Conservation (phyloP, 2,329 filamentous ascomycete genomes). For the Aspergillus ibericus region DNA sequence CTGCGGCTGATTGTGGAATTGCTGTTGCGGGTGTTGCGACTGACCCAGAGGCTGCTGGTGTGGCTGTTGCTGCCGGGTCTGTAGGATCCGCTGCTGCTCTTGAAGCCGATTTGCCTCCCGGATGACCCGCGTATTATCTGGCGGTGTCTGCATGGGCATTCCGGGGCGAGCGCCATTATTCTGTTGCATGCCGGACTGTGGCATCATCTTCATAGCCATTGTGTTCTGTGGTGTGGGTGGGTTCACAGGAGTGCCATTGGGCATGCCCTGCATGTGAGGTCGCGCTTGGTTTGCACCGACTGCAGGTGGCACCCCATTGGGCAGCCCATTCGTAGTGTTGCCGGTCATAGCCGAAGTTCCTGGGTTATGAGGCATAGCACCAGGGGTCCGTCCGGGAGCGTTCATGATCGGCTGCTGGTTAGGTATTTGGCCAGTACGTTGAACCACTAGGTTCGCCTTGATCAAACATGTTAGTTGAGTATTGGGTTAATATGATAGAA, state of each 20-base stretch:
- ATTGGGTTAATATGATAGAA: neutral
- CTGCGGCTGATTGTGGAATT: constrained; percentile 43
- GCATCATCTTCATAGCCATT: constrained; percentile 58
- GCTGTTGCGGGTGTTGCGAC: constrained; percentile 30
- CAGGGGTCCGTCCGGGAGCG: constrained; percentile 39
- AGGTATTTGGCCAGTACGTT: constrained; percentile 44
- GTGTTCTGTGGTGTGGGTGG: constrained; percentile 53
- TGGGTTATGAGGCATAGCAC: constrained; percentile 39
- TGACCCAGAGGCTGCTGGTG: constrained; percentile 32
- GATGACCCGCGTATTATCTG: constrained; percentile 49
- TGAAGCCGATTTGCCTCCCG: constrained; percentile 50
- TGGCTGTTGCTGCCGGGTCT: constrained; percentile 48
- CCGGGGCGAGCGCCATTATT: constrained; percentile 38
- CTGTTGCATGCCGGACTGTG: constrained; percentile 60
- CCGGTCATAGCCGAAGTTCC: constrained; percentile 38
- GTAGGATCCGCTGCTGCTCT: constrained; percentile 61
- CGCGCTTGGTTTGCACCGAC: constrained; percentile 40
- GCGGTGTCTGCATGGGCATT: constrained; percentile 56
- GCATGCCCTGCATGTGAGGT: constrained; percentile 44
- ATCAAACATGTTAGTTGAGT: constrained; percentile 14
- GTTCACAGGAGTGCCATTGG: constrained; percentile 47
- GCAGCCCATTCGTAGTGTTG: constrained; percentile 44
- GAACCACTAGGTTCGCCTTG: constrained; percentile 44
- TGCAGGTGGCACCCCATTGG: constrained; percentile 41
- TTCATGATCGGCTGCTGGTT: constrained; percentile 43